A percentile compares a stretch with the other conserved stretches of the same genome.
phyloP scores from a whole-genome alignment of 176 grass and related monocot species.

The Paspalum vaginatum region DNA sequence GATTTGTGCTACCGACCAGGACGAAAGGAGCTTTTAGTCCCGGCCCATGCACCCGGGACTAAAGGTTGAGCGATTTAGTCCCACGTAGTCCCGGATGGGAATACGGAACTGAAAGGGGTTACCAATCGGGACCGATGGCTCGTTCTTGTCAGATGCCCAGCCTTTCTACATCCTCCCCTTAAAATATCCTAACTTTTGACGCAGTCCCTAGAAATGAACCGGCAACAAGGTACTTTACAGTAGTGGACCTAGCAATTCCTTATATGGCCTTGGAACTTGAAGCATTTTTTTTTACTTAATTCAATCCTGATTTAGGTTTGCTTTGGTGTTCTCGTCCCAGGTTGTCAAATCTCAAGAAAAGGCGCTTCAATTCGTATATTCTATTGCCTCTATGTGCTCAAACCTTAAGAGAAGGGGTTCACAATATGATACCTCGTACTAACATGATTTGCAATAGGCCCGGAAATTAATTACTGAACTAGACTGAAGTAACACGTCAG shows the following conservation, averaged over 20 bases:
- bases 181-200: no score
- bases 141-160: no score
- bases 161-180: no score
- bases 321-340: not conserved
- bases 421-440: slow-evolving; percentile 23
- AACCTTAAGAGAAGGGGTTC: no score
- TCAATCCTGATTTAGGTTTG: not conserved
- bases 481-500: not conserved
- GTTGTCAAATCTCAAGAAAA: not conserved
- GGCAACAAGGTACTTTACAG: not conserved
- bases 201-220: no score
- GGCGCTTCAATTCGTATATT: not conserved
- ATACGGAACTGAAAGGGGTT: no score
- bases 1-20: no score
- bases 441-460: slow-evolving; percentile 13
- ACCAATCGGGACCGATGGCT: no score
- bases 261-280: slow-evolving; percentile 20
- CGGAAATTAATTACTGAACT: not conserved
- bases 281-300: not conserved
- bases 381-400: not conserved
- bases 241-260: not conserved
- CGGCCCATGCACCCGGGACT: no score
- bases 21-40: no score
- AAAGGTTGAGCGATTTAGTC: no score
- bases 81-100: no score